These are phyloP conservation scores for Scenedesmus sp. DNA, from an alignment of 163 green algal genomes.

Conservation along the genomic window DNA sequence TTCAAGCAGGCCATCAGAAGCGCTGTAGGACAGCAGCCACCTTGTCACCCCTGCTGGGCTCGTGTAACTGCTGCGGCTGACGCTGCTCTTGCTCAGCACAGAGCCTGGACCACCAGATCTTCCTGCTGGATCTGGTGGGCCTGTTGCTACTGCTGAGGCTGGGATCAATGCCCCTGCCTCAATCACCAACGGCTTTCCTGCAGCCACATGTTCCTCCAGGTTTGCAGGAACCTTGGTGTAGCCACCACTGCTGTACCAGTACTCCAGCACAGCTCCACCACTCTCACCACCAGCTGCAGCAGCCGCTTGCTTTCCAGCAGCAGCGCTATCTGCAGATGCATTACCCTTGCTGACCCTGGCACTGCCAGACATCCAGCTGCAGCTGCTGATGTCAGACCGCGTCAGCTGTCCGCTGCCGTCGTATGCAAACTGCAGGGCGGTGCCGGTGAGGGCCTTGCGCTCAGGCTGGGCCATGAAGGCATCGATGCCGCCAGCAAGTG, in stretches of 20 bases:
- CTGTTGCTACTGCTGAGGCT: background rate
- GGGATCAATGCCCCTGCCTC: conserved; percentile 14
- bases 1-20: conserved; percentile 3
- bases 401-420: conserved; percentile 12
- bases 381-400: background rate
- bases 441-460: background rate
- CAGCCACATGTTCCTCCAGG: background rate
- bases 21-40: conserved; percentile 7
- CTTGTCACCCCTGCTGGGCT: background rate
- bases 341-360: background rate
- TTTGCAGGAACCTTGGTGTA: background rate
- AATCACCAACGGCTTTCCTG: conserved; percentile 16
- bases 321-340: background rate
- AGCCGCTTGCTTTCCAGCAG: background rate
- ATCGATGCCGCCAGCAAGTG: background rate
- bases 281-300: too few relatives aligned
- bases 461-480: conserved; percentile 24
- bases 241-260: conserved; percentile 33
- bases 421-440: conserved; percentile 18
- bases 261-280: background rate
- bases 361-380: background rate
- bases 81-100: background rate
- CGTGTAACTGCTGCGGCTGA: background rate
- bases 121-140: background rate
- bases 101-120: background rate